Conservation (phyloP, 2,329 filamentous ascomycete species). For the Ophiostoma himal-ulmi region DNA sequence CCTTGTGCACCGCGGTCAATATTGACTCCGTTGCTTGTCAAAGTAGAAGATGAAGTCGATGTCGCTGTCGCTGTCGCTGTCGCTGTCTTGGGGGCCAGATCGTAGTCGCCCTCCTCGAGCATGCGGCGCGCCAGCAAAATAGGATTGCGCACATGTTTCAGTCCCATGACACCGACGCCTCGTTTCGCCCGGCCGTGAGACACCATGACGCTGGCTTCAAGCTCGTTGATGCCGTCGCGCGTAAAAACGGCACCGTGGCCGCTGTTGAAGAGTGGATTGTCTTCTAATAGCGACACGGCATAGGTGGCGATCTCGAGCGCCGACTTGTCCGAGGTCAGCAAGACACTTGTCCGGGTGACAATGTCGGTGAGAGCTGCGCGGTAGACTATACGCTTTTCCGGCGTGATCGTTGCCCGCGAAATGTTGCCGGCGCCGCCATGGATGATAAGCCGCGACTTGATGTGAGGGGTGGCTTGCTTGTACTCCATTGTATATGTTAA, state of each 20-base stretch:
- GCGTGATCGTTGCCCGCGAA: constrained; percentile 52
- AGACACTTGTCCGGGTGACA: constrained; percentile 34
- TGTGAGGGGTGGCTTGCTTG: constrained; percentile 10
- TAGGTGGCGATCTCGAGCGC: constrained; percentile 70
- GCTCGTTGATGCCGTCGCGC: constrained; percentile 72
- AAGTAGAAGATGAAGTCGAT: background rate
- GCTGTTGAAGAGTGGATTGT: constrained; percentile 78
- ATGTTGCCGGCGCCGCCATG: constrained; percentile 71
- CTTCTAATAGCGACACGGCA: constrained; percentile 70
- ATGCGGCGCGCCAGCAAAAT: constrained; percentile 67
- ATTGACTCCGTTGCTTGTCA: constrained; percentile 5
- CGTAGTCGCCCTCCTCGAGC: constrained; percentile 59
- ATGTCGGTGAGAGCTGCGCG: constrained; percentile 56
- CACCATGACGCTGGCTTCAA: constrained; percentile 85
- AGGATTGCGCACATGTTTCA: constrained; percentile 71
- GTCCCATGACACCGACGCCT: constrained; percentile 68
- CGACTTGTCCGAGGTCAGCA: constrained; percentile 25
- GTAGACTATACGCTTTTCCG: constrained; percentile 53
- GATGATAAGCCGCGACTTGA: constrained; percentile 58
- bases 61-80: background rate
- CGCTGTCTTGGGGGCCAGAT: constrained; percentile 35
- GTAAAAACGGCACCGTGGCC: constrained; percentile 84
- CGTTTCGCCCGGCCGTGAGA: constrained; percentile 66
- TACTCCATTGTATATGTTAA: background rate
- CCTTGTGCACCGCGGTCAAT: constrained; percentile 40